These are phyloP conservation scores for Aspergillus saccharolyticus DNA, from an alignment of 495 filamentous ascomycete genomes.

Conservation along the genomic window DNA sequence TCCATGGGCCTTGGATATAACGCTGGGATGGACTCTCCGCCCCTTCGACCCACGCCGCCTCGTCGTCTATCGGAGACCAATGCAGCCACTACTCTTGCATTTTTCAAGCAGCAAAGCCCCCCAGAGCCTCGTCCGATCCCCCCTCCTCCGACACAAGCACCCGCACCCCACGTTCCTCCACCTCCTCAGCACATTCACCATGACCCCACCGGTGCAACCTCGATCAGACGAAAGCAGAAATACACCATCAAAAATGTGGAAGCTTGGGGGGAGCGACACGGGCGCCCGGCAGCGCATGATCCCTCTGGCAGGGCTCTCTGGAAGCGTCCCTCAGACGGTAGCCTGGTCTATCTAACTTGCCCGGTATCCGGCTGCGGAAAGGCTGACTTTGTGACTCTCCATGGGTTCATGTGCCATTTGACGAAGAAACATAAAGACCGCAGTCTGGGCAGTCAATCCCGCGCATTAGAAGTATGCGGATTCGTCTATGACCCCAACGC, in stretches of 20 bases:
- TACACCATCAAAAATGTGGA: slow-evolving; percentile 50
- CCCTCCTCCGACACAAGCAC: slow-evolving; percentile 28
- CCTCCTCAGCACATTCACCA: slow-evolving; percentile 28
- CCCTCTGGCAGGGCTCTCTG: slow-evolving; percentile 40
- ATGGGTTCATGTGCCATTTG: slow-evolving; percentile 48
- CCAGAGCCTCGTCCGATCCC: slow-evolving; percentile 41
- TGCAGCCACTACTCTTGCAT: slow-evolving; percentile 48
- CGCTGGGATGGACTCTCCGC: slow-evolving; percentile 37
- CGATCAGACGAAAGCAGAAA: slow-evolving; percentile 45
- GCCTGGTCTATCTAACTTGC: slow-evolving; percentile 44
- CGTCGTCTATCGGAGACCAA: slow-evolving; percentile 46
- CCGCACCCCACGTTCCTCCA: slow-evolving; percentile 14
- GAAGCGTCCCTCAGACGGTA: slow-evolving; percentile 45
- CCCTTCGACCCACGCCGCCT: slow-evolving; percentile 38
- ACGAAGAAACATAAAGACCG: slow-evolving; percentile 50
- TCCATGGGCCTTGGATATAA: slow-evolving; percentile 43
- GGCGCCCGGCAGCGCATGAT: slow-evolving; percentile 43
- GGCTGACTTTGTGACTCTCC: slow-evolving; percentile 43
- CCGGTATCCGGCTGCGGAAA: slow-evolving; percentile 41
- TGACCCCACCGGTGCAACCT: slow-evolving; percentile 26
- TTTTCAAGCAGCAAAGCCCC: slow-evolving; percentile 47
- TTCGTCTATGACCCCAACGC: slow-evolving; percentile 41
- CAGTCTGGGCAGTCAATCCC: slow-evolving; percentile 42
- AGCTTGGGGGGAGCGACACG: slow-evolving; percentile 46
- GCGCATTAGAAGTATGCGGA: slow-evolving; percentile 44